A percentile compares a stretch with the other conserved stretches of the same genome.
phyloP scores from a whole-genome alignment of 805 yeast species.

The Yarrowia sp. region DNA sequence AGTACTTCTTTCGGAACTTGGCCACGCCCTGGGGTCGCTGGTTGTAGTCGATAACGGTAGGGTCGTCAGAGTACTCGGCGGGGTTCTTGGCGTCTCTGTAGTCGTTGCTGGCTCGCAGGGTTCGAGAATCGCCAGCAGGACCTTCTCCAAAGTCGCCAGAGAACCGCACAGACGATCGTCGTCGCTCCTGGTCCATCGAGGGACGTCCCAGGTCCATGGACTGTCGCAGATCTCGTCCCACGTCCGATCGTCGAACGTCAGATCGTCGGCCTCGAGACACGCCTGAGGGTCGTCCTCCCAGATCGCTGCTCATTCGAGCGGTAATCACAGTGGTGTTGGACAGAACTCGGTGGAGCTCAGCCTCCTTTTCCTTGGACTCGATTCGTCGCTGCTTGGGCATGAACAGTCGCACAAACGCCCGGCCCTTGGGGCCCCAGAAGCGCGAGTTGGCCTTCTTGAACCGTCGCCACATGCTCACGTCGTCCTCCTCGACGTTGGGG shows the following conservation, averaged over 20 bases:
- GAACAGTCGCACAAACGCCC: conserved; percentile 21
- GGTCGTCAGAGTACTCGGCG: conserved; percentile 5
- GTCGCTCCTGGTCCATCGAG: conserved; percentile 9
- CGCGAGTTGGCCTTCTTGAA: conserved; percentile 67
- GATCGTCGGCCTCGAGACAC: conserved; percentile 14
- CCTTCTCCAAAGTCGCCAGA: conserved; percentile 21
- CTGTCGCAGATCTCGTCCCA: conserved; percentile 1
- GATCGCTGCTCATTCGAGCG: conserved; percentile 16
- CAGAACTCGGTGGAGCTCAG: conserved; percentile 9
- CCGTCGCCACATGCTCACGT: conserved; percentile 69
- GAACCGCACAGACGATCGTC: conserved; percentile 18
- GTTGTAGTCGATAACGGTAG: conserved; percentile 45
- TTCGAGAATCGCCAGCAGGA: conserved; percentile 15
- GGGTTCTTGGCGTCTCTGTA: conserved; percentile 13
- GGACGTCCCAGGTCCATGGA: conserved; percentile 9
- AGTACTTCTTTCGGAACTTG: conserved; percentile 60
- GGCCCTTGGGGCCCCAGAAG: conserved; percentile 40
- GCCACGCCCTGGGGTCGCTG: conserved; percentile 49
- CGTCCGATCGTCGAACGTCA: conserved; percentile 8
- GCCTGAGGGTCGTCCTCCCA: background rate
- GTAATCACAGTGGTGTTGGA: conserved; percentile 37
- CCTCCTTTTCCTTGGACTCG: conserved; percentile 22
- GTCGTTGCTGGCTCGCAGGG: conserved; percentile 13
- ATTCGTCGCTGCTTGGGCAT: conserved; percentile 22
- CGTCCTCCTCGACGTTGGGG: conserved; percentile 63